These are phyloP conservation scores for Cryptosporidium xiaoi DNA, from an alignment of 169 alveolate species.

Conservation along the genomic window DNA sequence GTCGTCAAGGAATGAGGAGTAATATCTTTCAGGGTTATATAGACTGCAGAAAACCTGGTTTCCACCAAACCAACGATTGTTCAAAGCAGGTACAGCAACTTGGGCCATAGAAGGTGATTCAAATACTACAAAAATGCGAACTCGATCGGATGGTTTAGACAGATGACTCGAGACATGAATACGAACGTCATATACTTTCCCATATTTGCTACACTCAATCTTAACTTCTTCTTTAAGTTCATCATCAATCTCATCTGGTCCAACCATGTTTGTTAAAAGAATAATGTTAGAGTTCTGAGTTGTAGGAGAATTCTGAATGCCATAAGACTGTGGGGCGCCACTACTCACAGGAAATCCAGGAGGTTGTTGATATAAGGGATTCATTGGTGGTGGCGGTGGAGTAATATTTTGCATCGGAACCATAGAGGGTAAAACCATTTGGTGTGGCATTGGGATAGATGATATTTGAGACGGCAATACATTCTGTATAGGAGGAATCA, in stretches of 20 bases:
- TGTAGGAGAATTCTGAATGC: conserved; percentile 32
- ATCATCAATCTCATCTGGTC: conserved; percentile 78
- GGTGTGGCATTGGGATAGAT: conserved; percentile 56
- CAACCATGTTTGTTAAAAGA: conserved; percentile 76
- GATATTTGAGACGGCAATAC: conserved; percentile 61
- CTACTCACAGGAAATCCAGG: conserved; percentile 31
- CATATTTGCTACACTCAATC: conserved; percentile 77
- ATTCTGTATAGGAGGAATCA: conserved; percentile 44
- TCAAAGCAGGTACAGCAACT: conserved; percentile 77
- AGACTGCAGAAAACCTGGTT: conserved; percentile 74
- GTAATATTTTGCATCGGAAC: conserved; percentile 69
- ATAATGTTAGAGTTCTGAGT: conserved; percentile 41
- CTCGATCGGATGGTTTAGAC: conserved; percentile 66
- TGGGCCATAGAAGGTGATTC: conserved; percentile 74
- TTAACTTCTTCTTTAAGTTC: conserved; percentile 78
- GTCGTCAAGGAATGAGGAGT: conserved; percentile 69
- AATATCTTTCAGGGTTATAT: conserved; percentile 75
- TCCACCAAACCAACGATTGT: conserved; percentile 81
- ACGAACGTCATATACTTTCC: conserved; percentile 75
- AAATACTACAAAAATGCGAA: conserved; percentile 77
- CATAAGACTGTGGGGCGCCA: conserved; percentile 25
- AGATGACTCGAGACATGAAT: conserved; percentile 58
- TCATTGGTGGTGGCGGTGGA: conserved; percentile 62
- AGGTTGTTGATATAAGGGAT: conserved; percentile 56
- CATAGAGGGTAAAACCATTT: conserved; percentile 68